Base-by-base conservation (phyloP, 2,329 filamentous ascomycete species). In the Phoma sp. region DNA sequence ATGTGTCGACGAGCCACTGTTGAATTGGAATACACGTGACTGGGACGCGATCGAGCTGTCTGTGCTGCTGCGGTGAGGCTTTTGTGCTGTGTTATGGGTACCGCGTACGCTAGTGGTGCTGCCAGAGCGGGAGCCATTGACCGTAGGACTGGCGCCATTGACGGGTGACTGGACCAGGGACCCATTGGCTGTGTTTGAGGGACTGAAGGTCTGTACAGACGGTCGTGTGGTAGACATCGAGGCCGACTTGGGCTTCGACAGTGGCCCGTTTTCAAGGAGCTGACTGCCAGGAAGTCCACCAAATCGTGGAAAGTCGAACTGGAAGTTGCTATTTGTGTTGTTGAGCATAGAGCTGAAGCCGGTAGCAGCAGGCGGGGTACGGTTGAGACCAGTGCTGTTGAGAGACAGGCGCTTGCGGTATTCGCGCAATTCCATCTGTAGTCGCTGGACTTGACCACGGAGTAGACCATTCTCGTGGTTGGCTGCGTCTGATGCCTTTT, bases 301-400 rank as follows among this genome's bases (percentile, higher is more conserved):
- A 69, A 99, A 98, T 72, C 90, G 93, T 62, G 95, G 94, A 62
- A 98, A 98, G 64, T 98, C 94, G 66, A 99, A 98, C 64, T 94
- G 88, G 72, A 98, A 98, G 72, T 89, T 86, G 50, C 88, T 79
- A 63, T 86, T 88, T 73, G 80, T 85, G 41, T 74, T 77, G 21
- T 69, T 76, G 53, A 79, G 75, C 68, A 74, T 74, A 29, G 76
- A 76, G 13, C 80, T 81, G 57, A 80, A 77, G 22, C 78, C 74
- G 47, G 74, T 74, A 54, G 72, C 63, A 5, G 74, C 73, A 35
- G 82, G 76, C 12, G 82, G 80, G n/a, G 82, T 82, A 17, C 78
- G 76, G 53, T 70, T 75, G 38, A 81, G 36, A 29, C 78, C 80
- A 55, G 70, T 72, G 58, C 72, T 84, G 76, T 82, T 82, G 65